Conservation (phyloP, 176 grass and related monocot genomes). For the Aegilops longissima region DNA sequence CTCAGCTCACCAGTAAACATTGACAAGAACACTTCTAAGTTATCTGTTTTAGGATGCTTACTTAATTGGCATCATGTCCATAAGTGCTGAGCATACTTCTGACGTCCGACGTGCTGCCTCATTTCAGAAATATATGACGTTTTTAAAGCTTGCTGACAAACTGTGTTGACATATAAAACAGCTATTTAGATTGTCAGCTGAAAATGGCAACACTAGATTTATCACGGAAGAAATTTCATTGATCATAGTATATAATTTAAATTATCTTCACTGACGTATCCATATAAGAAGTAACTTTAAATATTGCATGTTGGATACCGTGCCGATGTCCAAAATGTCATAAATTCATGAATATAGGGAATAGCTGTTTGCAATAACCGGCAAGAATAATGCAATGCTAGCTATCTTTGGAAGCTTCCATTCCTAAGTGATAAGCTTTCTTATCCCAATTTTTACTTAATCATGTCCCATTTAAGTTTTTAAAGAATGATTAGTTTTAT, state of each 20-base stretch:
- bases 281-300: background rate
- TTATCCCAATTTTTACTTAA: background rate
- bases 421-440: conserved; percentile 16
- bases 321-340: background rate
- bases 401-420: background rate
- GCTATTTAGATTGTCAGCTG: background rate
- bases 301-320: background rate
- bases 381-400: background rate
- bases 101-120: background rate
- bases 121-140: background rate
- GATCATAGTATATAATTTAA: background rate
- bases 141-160: background rate
- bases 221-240: background rate
- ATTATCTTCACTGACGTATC: background rate
- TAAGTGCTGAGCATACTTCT: background rate
- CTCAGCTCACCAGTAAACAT: background rate
- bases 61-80: background rate
- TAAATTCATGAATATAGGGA: conserved; percentile 2
- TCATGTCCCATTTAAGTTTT: background rate
- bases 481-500: conserved; percentile 1
- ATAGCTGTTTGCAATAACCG: background rate
- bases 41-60: background rate
- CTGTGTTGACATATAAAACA: background rate
- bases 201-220: background rate
- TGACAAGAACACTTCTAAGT: background rate